phyloP scores from a whole-genome alignment of 2,329 filamentous ascomycete genomes.

The Hortaea werneckii region DNA sequence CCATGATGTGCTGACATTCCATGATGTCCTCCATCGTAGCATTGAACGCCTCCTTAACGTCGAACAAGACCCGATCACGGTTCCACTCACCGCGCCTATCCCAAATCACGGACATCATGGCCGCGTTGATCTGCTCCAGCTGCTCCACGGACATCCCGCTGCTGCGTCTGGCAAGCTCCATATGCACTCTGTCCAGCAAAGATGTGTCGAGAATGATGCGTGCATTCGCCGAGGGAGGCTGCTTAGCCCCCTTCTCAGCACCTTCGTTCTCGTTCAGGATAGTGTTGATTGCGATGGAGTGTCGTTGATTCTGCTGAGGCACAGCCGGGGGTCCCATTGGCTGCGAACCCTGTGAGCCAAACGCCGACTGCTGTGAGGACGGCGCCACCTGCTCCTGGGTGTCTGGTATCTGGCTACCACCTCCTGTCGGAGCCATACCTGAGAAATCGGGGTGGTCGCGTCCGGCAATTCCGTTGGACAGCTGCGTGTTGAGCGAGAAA shows the following conservation, averaged over 20 bases:
- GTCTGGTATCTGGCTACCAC: conserved; percentile 53
- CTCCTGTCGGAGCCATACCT: conserved; percentile 37
- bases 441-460: conserved; percentile 46
- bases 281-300: conserved; percentile 11
- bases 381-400: conserved; percentile 41
- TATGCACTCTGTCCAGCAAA: conserved; percentile 49
- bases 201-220: conserved; percentile 36
- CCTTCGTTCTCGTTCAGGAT: conserved; percentile 34
- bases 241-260: neutral
- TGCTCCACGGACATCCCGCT: conserved; percentile 83
- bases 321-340: conserved; percentile 22
- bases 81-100: conserved; percentile 70
- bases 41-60: conserved; percentile 63
- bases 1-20: conserved; percentile 35
- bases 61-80: conserved; percentile 58
- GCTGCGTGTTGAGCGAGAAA: conserved; percentile 55
- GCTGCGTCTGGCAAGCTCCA: conserved; percentile 55
- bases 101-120: conserved; percentile 89
- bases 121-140: conserved; percentile 83
- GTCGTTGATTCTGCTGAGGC: conserved; percentile 14
- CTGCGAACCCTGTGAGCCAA: conserved; percentile 12
- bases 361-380: conserved; percentile 25
- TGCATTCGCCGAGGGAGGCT: conserved; percentile 12
- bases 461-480: conserved; percentile 51
- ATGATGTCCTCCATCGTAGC: conserved; percentile 61